Evolutionary conservation across 1,284 basidiomycete species (phyloP).

Genomic region (Apiotrichum montevideense): DNA sequence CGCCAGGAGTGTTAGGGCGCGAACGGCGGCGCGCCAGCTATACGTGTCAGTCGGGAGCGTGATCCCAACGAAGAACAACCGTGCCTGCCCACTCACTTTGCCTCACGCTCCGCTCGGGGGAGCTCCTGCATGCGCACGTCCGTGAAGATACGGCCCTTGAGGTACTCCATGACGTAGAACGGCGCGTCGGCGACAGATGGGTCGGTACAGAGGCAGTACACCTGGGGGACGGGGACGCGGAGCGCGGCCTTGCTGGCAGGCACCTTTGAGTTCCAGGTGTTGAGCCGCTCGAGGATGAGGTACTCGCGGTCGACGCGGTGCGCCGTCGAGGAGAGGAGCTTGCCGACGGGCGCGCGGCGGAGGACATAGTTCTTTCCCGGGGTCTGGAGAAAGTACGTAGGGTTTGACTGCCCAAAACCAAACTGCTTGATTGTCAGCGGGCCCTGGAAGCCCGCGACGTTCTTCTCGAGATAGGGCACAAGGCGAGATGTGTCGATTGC

Average conservation of each 20-base stretch:
- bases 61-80: background rate
- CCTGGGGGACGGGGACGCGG: constrained; percentile 74
- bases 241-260: constrained; percentile 23
- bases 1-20: constrained; percentile 67
- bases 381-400: constrained; percentile 62
- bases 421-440: constrained; percentile 86
- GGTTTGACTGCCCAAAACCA: constrained; percentile 80
- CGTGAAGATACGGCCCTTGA: constrained; percentile 88
- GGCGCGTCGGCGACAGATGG: constrained; percentile 70
- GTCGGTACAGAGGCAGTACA: constrained; percentile 78
- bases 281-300: constrained; percentile 67
- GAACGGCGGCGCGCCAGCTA: constrained; percentile 71
- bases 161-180: constrained; percentile 94
- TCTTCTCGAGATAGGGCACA: constrained; percentile 55
- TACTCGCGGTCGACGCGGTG: constrained; percentile 94
- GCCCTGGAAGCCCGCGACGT: constrained; percentile 56
- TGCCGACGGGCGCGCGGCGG: constrained; percentile 87
- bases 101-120: constrained; percentile 55
- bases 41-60: background rate
- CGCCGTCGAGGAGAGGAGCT: constrained; percentile 77
- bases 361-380: constrained; percentile 54
- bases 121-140: constrained; percentile 71
- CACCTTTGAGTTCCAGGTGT: constrained; percentile 57
- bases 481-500: no score
- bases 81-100: constrained; percentile 56